phyloP scores from a whole-genome alignment of 2,329 filamentous ascomycete genomes.

The Monilinia fructigena region DNA sequence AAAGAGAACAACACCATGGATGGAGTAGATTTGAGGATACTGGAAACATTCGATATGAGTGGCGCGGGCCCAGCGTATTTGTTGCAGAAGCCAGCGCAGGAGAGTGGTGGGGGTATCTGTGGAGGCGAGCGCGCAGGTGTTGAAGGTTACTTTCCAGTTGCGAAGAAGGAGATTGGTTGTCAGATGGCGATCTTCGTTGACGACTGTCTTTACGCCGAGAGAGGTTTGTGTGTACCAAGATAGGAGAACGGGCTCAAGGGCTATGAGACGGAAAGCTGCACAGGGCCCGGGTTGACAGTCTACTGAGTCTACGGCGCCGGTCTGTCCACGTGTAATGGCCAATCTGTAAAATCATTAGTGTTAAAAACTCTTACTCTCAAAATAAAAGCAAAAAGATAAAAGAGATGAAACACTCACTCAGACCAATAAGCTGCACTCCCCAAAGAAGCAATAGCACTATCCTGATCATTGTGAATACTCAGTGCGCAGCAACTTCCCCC shows the following conservation, averaged over 20 bases:
- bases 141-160: conserved; percentile 42
- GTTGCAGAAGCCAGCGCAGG: conserved; percentile 42
- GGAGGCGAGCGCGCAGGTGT: conserved; percentile 39
- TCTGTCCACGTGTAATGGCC: conserved; percentile 40
- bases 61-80: conserved; percentile 42
- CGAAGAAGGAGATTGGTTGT: conserved; percentile 42
- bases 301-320: conserved; percentile 37
- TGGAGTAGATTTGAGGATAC: conserved; percentile 41
- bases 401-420: conserved; percentile 27
- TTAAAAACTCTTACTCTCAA: not conserved
- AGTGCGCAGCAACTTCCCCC: conserved; percentile 41
- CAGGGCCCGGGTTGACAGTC: conserved; percentile 44
- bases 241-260: conserved; percentile 39
- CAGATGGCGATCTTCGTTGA: conserved; percentile 44
- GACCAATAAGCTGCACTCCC: conserved; percentile 42
- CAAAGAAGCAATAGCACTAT: conserved; percentile 38
- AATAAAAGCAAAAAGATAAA: too few relatives aligned
- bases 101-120: conserved; percentile 43
- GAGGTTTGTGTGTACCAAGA: conserved; percentile 43
- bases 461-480: conserved; percentile 41
- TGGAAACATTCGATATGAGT: conserved; percentile 43
- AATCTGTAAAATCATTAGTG: conserved; percentile 22
- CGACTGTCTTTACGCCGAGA: conserved; percentile 41
- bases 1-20: conserved; percentile 42
- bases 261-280: conserved; percentile 40